Evolutionary conservation across 2,329 filamentous ascomycete species (phyloP).

Genomic region (Apiospora saccharicola): DNA sequence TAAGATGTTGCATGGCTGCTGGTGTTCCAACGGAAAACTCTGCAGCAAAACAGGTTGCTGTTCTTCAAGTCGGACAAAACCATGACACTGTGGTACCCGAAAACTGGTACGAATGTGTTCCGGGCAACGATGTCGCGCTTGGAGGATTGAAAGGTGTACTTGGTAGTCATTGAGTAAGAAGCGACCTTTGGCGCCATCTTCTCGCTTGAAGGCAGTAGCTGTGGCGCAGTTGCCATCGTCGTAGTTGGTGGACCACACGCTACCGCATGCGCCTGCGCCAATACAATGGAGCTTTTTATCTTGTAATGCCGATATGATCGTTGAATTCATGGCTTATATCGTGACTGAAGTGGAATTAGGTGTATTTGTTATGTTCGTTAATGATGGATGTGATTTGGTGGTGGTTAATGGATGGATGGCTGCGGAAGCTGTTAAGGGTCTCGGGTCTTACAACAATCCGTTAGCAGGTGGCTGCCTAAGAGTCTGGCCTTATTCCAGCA

Average conservation of each 20-base stretch:
- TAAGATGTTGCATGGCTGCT: background rate
- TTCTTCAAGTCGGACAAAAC: background rate
- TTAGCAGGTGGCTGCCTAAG: too few species aligned
- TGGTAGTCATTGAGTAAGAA: background rate
- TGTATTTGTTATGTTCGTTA: too few species aligned
- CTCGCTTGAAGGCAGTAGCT: background rate
- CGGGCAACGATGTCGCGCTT: background rate
- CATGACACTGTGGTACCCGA: background rate
- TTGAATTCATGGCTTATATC: too few species aligned
- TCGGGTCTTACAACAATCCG: too few species aligned
- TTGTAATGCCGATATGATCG: background rate
- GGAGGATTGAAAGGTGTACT: background rate
- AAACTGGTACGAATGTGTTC: background rate
- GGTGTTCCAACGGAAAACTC: background rate
- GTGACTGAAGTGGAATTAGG: too few species aligned
- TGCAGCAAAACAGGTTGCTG: background rate
- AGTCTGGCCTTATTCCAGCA: too few species aligned
- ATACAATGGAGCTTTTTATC: background rate
- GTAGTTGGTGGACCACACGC: background rate
- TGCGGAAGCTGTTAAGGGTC: too few species aligned
- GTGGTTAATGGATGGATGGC: too few species aligned
- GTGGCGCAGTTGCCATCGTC: background rate
- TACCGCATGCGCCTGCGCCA: conserved; percentile 9
- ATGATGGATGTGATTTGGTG: too few species aligned
- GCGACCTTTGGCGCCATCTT: background rate